A percentile compares a stretch with the other conserved stretches of the same genome.
Conservation (phyloP, 805 yeast species). For the Candida xyloterini region DNA sequence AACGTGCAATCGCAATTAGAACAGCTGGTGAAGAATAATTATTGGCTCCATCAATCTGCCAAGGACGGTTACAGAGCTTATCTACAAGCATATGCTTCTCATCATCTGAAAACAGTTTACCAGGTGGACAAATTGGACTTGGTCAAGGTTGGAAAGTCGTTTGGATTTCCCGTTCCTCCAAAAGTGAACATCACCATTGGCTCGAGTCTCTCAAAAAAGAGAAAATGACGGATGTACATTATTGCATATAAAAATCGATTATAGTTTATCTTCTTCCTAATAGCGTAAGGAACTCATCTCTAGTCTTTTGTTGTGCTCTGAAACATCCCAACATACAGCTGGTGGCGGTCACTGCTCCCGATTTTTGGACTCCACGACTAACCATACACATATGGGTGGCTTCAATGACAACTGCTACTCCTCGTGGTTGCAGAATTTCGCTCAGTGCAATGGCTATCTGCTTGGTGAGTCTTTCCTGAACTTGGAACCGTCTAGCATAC, state of each 20-base stretch:
- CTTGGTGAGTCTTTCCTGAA: slow-evolving; percentile 95
- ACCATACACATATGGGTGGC: slow-evolving; percentile 99
- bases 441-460: slow-evolving; percentile 95
- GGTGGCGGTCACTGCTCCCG: slow-evolving; percentile 90
- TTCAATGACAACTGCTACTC: slow-evolving; percentile 97
- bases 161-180: slow-evolving; percentile 94
- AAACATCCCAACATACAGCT: slow-evolving; percentile 98
- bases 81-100: slow-evolving; percentile 95
- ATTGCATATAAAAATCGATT: slow-evolving; percentile 12
- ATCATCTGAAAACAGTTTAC: slow-evolving; percentile 92
- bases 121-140: slow-evolving; percentile 93
- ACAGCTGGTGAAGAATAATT: slow-evolving; percentile 86
- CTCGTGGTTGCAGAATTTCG: slow-evolving; percentile 89
- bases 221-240: slow-evolving; percentile 10
- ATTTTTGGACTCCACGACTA: slow-evolving; percentile 93
- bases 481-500: slow-evolving; percentile 94
- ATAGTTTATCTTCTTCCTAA: slow-evolving; percentile 47
- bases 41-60: slow-evolving; percentile 92
- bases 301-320: slow-evolving; percentile 88
- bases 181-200: slow-evolving; percentile 96
- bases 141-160: slow-evolving; percentile 91
- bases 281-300: slow-evolving; percentile 90
- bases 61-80: slow-evolving; percentile 97
- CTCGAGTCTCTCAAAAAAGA: slow-evolving; percentile 51
- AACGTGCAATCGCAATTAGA: slow-evolving; percentile 93